Percentiles rank a stretch among this genome's conserved stretches.
These are phyloP conservation scores for Kazachstania martiniae DNA, from an alignment of 805 yeast genomes.

Conservation along the genomic window DNA sequence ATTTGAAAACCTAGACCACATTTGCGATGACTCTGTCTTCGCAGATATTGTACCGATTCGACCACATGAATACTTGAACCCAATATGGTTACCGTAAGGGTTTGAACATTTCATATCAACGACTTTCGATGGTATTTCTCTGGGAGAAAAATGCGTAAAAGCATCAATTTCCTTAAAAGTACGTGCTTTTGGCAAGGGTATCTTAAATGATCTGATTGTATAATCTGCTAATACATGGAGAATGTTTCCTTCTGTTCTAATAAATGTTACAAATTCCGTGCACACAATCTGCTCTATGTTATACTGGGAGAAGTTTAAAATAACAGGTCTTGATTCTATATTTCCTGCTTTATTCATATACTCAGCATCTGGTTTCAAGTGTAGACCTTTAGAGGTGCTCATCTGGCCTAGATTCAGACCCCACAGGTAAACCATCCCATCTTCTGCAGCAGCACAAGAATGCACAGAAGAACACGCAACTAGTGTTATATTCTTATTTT, in stretches of 20 bases:
- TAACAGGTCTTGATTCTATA: slow-evolving; percentile 12
- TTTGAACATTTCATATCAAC: slow-evolving; percentile 25
- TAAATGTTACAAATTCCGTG: slow-evolving; percentile 59
- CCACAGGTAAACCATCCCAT: slow-evolving; percentile 49
- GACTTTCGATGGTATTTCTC: slow-evolving; percentile 21
- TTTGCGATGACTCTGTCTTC: slow-evolving; percentile 11
- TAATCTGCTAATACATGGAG: slow-evolving; percentile 52
- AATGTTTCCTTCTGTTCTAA: slow-evolving; percentile 46
- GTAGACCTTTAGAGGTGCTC: slow-evolving; percentile 38
- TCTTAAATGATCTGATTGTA: slow-evolving; percentile 43
- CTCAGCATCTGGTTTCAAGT: slow-evolving; percentile 34
- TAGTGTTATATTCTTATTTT: slow-evolving; percentile 28
- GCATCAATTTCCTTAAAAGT: slow-evolving; percentile 20
- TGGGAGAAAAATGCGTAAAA: slow-evolving; percentile 28
- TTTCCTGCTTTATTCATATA: slow-evolving; percentile 34
- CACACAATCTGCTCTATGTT: slow-evolving; percentile 47
- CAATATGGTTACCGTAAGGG: slow-evolving; percentile 32
- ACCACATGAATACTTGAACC: slow-evolving; percentile 50
- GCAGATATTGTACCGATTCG: slow-evolving; percentile 33
- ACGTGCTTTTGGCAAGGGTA: slow-evolving; percentile 25
- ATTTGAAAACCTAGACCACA: slow-evolving; percentile 31
- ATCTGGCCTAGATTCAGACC: slow-evolving; percentile 77
- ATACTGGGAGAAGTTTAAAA: slow-evolving; percentile 11
- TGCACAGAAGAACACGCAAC: slow-evolving; percentile 59
- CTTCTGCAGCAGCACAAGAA: slow-evolving; percentile 44